A percentile compares a stretch with the other conserved stretches of the same genome.
Evolutionary conservation across 176 grass and related monocot genomes (phyloP).

Genomic region (Eragrostis curvula): DNA sequence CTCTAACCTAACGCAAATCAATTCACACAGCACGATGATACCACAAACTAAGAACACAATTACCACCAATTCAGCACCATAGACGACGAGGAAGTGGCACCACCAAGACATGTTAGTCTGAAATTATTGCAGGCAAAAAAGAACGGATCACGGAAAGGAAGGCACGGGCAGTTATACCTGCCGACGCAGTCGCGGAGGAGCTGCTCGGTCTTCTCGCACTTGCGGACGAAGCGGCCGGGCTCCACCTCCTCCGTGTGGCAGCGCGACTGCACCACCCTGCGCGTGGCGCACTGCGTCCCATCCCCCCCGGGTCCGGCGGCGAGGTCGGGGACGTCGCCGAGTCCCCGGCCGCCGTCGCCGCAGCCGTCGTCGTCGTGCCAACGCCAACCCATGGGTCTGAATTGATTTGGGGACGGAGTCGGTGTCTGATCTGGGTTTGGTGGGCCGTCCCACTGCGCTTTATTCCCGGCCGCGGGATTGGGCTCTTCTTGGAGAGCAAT

Average conservation of each 20-base stretch:
- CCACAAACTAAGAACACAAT: background rate
- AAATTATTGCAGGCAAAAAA: background rate
- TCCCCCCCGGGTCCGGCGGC: constrained; percentile 24
- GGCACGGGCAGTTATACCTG: constrained; percentile 21
- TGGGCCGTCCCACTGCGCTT: background rate
- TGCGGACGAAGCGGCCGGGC: constrained; percentile 74
- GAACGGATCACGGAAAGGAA: background rate
- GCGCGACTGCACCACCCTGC: constrained; percentile 61
- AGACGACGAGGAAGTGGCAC: background rate
- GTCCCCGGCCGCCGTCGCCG: constrained; percentile 37
- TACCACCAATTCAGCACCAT: background rate
- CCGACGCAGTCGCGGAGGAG: constrained; percentile 67
- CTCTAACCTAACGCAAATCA: background rate
- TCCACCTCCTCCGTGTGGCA: constrained; percentile 91
- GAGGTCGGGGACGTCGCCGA: constrained; percentile 37
- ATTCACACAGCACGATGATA: background rate
- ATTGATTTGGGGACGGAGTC: constrained; percentile 29
- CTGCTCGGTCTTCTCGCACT: constrained; percentile 87
- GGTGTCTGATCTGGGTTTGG: background rate
- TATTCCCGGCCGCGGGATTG: background rate
- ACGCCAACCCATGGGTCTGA: constrained; percentile 63
- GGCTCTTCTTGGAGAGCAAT: constrained; percentile 54
- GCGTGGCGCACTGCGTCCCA: constrained; percentile 45
- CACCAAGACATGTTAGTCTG: background rate
- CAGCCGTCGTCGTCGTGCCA: constrained; percentile 56